These are phyloP conservation scores for Fraxinus cuspidata DNA, from an alignment of 257 asterid species.

Conservation along the genomic window DNA sequence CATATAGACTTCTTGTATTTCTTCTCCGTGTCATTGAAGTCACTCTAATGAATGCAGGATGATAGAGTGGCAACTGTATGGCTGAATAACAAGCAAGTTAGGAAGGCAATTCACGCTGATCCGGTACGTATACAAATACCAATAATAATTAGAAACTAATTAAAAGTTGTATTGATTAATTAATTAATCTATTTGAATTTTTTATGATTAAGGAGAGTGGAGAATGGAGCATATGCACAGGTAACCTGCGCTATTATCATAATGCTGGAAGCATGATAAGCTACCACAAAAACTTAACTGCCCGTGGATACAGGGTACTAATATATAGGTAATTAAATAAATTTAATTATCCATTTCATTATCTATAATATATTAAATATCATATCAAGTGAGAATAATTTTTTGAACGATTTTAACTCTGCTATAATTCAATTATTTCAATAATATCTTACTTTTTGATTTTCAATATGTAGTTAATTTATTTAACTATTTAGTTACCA, in stretches of 20 bases:
- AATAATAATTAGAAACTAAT: not conserved
- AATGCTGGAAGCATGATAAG: slow-evolving; percentile 59
- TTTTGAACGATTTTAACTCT: no score
- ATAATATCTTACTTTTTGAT: no score
- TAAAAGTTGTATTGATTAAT: not conserved
- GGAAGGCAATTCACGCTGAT: slow-evolving; percentile 53
- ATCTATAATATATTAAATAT: no score
- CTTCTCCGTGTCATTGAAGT: no score
- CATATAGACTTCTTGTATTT: no score
- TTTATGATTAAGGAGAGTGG: slow-evolving; percentile 40
- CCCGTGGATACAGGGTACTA: slow-evolving; percentile 50
- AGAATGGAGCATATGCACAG: slow-evolving; percentile 43
- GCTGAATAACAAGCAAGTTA: slow-evolving; percentile 49
- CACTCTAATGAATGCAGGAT: slow-evolving; percentile 27
- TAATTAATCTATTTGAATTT: not conserved
- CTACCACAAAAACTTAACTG: slow-evolving; percentile 51
- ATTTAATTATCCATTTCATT: not conserved
- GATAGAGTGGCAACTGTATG: slow-evolving; percentile 50
- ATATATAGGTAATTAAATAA: slow-evolving; percentile 47
- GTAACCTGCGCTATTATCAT: slow-evolving; percentile 22
- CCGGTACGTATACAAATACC: slow-evolving; percentile 29
- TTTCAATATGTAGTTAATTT: no score
- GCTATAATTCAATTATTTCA: no score
- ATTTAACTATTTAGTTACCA: no score
- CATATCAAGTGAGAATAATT: no score